Conservation (phyloP, 805 yeast species). For the Jamesozyma rosinii region DNA sequence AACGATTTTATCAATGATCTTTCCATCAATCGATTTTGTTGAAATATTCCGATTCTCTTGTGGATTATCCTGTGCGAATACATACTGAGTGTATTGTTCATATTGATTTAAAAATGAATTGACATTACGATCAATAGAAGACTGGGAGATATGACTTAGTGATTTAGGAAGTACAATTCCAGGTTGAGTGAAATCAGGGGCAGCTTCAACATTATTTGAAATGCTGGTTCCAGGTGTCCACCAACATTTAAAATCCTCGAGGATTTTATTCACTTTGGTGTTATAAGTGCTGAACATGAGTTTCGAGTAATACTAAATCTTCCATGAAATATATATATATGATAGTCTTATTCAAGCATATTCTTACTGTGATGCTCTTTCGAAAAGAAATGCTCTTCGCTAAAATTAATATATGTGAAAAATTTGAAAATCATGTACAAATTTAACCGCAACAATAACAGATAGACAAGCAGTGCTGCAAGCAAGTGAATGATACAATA, state of each 20-base stretch:
- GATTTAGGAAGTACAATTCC: background rate
- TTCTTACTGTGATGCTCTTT: too few species aligned
- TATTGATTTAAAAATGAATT: background rate
- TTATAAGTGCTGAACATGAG: background rate
- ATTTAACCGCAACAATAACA: background rate
- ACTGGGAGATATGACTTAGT: background rate
- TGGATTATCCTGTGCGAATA: background rate
- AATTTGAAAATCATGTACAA: background rate
- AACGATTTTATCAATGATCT: background rate
- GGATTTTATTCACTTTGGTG: background rate
- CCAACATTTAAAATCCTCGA: background rate
- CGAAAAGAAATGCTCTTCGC: background rate
- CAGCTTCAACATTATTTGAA: background rate
- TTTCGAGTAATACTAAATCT: too few species aligned
- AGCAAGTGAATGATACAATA: background rate
- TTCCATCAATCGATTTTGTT: background rate
- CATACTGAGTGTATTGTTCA: background rate
- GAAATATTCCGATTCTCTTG: background rate
- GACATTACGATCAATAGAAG: background rate
- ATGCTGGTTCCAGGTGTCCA: background rate
- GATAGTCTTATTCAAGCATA: too few species aligned
- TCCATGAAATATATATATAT: too few species aligned
- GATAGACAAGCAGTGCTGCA: background rate
- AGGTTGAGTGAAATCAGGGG: background rate
- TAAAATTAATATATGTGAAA: too few species aligned